These are phyloP conservation scores for Lachnellula willkommii DNA, from an alignment of 2,329 filamentous ascomycete species.

Conservation along the genomic window DNA sequence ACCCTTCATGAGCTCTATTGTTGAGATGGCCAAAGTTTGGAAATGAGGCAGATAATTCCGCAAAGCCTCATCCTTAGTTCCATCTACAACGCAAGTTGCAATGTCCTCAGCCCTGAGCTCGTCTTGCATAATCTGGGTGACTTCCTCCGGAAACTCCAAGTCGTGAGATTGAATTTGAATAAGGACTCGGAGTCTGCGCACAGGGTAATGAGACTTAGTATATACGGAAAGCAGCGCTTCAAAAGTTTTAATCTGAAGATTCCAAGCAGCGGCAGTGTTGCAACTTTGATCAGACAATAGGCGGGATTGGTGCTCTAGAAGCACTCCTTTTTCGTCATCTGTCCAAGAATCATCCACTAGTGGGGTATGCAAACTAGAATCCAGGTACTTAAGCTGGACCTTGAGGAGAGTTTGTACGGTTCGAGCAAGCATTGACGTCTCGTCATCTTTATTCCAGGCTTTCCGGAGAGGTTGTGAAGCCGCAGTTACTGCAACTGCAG, in stretches of 20 bases:
- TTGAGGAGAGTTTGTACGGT: conserved; percentile 56
- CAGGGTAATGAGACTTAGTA: conserved; percentile 22
- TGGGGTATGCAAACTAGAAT: conserved; percentile 45
- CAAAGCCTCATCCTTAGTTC: conserved; percentile 24
- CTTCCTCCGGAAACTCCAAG: conserved; percentile 11
- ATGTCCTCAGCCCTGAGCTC: conserved; percentile 14
- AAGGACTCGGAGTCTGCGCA: conserved; percentile 29
- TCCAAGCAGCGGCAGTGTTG: conserved; percentile 4
- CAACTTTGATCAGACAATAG: conserved; percentile 31
- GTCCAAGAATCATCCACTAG: conserved; percentile 30
- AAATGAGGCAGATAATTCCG: conserved; percentile 22
- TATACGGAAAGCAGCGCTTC: conserved; percentile 25
- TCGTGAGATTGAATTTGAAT: conserved; percentile 21
- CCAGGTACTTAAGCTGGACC: conserved; percentile 52
- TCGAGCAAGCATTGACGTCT: conserved; percentile 50
- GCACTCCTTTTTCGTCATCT: conserved; percentile 49
- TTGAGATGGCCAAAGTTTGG: conserved; percentile 21
- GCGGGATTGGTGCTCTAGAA: conserved; percentile 56
- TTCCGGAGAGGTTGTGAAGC: conserved; percentile 43
- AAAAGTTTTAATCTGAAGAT: conserved; percentile 21
- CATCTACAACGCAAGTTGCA: conserved; percentile 5
- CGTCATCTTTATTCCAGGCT: conserved; percentile 49
- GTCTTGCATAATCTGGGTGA: conserved; percentile 1
- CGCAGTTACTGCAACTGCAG: conserved; percentile 47
- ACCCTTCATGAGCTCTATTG: conserved; percentile 25